Conservation (phyloP, 108 stramenopile genomes). For the Skeletonema potamos region DNA sequence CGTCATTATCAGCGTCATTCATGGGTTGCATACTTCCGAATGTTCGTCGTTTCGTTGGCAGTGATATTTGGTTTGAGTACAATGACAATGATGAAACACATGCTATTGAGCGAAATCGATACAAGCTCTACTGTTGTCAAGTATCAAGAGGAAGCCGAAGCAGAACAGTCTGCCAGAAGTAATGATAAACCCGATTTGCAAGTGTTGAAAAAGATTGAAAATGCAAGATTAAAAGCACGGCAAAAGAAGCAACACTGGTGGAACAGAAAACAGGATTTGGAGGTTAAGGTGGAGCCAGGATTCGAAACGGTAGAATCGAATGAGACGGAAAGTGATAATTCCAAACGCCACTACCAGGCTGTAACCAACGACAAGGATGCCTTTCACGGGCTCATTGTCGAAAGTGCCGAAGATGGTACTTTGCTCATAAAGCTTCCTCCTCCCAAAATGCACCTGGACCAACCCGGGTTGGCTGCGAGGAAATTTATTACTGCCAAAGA, state of each 20-base stretch:
- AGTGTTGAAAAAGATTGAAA: constrained; percentile 36
- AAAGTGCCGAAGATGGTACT: constrained; percentile 35
- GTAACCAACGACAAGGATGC: neutral
- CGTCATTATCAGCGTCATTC: neutral
- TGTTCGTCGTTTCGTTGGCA: constrained; percentile 7
- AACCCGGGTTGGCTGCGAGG: neutral
- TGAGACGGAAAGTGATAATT: neutral
- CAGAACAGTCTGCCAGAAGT: neutral
- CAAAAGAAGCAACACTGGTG: constrained; percentile 22
- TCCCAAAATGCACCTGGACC: constrained; percentile 28
- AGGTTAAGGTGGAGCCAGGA: neutral
- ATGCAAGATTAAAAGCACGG: constrained; percentile 20
- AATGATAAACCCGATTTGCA: neutral
- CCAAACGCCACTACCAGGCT: neutral
- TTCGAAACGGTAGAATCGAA: neutral
- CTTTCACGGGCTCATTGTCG: constrained; percentile 16
- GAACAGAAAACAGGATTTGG: neutral
- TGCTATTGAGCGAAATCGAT: neutral
- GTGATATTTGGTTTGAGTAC: constrained; percentile 22
- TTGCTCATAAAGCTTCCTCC: constrained; percentile 43
- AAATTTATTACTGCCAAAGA: neutral
- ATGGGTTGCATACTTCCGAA: constrained; percentile 17
- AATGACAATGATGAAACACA: constrained; percentile 8
- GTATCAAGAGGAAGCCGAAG: neutral
- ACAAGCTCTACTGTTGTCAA: neutral